These are phyloP conservation scores for Cinnamomum micranthum DNA, from an alignment of 164 flowering plant genomes.

Conservation along the genomic window DNA sequence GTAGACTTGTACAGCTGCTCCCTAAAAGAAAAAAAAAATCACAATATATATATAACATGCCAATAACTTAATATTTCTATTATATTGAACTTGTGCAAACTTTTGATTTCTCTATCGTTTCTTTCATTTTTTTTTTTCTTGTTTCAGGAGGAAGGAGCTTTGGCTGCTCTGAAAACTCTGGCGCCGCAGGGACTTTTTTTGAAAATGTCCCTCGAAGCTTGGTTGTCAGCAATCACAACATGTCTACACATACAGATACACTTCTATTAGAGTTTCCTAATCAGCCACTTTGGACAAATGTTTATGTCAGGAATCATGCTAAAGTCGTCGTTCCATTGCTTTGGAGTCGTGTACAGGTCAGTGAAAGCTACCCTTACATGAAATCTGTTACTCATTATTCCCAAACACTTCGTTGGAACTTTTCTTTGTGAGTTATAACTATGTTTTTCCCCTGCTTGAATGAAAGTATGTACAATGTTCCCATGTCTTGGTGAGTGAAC, in stretches of 20 bases:
- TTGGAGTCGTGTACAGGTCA: conserved; percentile 99
- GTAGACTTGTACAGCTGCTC: no score
- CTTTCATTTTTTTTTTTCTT: no score
- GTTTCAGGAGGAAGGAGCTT: conserved; percentile 80
- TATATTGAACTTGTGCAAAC: no score
- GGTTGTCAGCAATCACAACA: conserved; percentile 67
- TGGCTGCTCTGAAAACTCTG: conserved; percentile 80
- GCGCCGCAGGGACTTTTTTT: conserved; percentile 97
- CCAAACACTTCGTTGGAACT: no score
- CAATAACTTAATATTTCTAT: no score
- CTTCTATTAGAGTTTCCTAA: conserved; percentile 87
- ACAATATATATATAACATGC: no score
- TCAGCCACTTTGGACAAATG: conserved; percentile 92
- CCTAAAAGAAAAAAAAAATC: no score
- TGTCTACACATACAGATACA: conserved; percentile 84
- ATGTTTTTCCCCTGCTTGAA: no score
- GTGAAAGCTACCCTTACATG: conserved; percentile 1
- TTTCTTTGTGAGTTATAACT: no score
- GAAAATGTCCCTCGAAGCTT: conserved; percentile 92
- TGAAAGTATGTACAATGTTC: no score
- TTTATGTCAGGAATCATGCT: conserved; percentile 68
- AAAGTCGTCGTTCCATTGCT: conserved; percentile 88
- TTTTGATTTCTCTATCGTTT: not conserved
- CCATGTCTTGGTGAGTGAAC: no score
- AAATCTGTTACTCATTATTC: no score